These are phyloP conservation scores for Pelagomonas calceolata DNA, from an alignment of 108 stramenopile genomes.

Conservation along the genomic window DNA sequence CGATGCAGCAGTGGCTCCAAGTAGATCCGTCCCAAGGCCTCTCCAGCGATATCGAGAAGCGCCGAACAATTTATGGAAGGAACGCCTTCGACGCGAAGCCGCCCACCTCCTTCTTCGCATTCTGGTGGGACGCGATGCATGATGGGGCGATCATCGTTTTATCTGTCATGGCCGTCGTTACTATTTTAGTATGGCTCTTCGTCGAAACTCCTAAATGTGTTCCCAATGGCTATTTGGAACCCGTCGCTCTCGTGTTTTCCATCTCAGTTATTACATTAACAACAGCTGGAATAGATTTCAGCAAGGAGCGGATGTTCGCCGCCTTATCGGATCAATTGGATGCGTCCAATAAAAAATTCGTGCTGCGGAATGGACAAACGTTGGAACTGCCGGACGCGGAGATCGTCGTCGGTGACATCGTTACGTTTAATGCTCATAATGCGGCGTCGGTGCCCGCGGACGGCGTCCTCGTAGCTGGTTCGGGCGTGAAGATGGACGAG, in stretches of 20 bases:
- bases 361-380: conserved; percentile 69
- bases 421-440: conserved; percentile 70
- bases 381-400: conserved; percentile 62
- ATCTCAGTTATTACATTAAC: conserved; percentile 75
- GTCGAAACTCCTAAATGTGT: conserved; percentile 54
- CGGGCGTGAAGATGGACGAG: conserved; percentile 40
- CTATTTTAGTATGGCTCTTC: conserved; percentile 57
- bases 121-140: conserved; percentile 83
- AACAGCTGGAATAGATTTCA: conserved; percentile 83
- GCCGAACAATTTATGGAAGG: conserved; percentile 5
- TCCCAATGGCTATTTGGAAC: conserved; percentile 82
- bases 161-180: conserved; percentile 55
- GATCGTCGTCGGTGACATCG: conserved; percentile 93
- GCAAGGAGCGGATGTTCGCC: conserved; percentile 84
- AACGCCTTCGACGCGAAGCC: conserved; percentile 9
- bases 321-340: conserved; percentile 57
- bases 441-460: conserved; percentile 52
- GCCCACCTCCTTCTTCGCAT: conserved; percentile 46
- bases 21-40: conserved; percentile 3
- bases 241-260: conserved; percentile 74
- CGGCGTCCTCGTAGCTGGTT: conserved; percentile 37
- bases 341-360: conserved; percentile 65
- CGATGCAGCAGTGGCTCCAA: not conserved
- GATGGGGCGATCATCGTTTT: conserved; percentile 84
- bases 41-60: conserved; percentile 2